Percentiles rank a stretch among this genome's conserved stretches.
Evolutionary conservation across 2,329 filamentous ascomycete genomes (phyloP).

Genomic region (Aspergillus melleus): DNA sequence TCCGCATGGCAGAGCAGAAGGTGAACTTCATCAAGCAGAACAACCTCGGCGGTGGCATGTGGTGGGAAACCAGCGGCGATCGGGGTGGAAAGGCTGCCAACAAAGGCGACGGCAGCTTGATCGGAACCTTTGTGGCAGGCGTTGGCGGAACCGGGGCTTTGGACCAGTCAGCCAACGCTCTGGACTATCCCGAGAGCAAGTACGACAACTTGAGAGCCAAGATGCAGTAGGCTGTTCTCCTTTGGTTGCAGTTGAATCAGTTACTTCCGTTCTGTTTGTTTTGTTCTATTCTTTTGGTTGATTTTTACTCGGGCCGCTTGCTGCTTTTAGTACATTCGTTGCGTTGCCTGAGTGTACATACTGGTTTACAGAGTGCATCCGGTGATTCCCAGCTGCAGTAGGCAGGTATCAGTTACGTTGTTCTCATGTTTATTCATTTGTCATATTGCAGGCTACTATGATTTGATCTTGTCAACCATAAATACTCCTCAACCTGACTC

Average conservation of each 20-base stretch:
- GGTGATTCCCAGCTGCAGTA: constrained; percentile 3
- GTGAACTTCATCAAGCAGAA: constrained; percentile 66
- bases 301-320: background rate
- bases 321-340: background rate
- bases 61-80: constrained; percentile 89
- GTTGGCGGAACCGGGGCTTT: constrained; percentile 33
- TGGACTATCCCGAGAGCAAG: constrained; percentile 42
- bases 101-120: constrained; percentile 60
- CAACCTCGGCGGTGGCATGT: constrained; percentile 85
- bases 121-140: constrained; percentile 53
- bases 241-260: no score
- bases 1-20: constrained; percentile 66
- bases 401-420: background rate
- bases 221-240: background rate
- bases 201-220: constrained; percentile 38
- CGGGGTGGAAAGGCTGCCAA: constrained; percentile 53
- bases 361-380: constrained; percentile 5
- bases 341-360: constrained; percentile 6
- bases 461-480: constrained; percentile 18
- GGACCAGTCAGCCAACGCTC: constrained; percentile 37
- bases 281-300: background rate
- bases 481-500: constrained; percentile 16
- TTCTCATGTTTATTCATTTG: constrained; percentile 20
- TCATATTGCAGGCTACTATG: constrained; percentile 15
- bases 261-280: background rate